A percentile compares a stretch with the other conserved stretches of the same genome.
phyloP scores from a whole-genome alignment of 106 monocot genomes.

The Allium fistulosum region DNA sequence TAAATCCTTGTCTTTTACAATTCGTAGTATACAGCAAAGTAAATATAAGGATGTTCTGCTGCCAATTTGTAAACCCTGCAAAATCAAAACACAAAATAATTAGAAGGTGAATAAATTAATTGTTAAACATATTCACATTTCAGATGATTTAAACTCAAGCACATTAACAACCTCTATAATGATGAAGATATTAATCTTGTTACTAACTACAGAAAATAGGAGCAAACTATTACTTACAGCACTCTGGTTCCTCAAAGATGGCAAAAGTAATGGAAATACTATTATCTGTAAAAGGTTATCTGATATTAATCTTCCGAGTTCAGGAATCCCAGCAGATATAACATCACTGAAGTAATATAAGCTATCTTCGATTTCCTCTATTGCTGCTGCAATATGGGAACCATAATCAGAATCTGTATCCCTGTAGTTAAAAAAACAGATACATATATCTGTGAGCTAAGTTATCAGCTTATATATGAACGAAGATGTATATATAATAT shows the following conservation, averaged over 20 bases:
- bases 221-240: constrained; percentile 34
- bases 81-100: constrained; percentile 8
- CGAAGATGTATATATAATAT: background rate
- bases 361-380: constrained; percentile 90
- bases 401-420: constrained; percentile 40
- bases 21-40: constrained; percentile 88
- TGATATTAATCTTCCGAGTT: constrained; percentile 75
- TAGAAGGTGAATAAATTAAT: background rate
- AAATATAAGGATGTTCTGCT: constrained; percentile 71
- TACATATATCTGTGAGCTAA: background rate
- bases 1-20: constrained; percentile 88
- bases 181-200: background rate
- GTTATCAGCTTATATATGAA: background rate
- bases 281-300: constrained; percentile 72
- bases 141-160: no score
- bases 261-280: constrained; percentile 86
- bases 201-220: background rate
- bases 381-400: constrained; percentile 41
- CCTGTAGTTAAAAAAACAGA: constrained; percentile 27
- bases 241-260: constrained; percentile 46
- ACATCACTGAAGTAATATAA: constrained; percentile 96
- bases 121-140: background rate
- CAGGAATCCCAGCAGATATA: constrained; percentile 93
- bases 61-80: constrained; percentile 50
- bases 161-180: no score